Evolutionary conservation across 2,329 filamentous ascomycete species (phyloP).

Genomic region (Zymoseptoria ardabiliae): DNA sequence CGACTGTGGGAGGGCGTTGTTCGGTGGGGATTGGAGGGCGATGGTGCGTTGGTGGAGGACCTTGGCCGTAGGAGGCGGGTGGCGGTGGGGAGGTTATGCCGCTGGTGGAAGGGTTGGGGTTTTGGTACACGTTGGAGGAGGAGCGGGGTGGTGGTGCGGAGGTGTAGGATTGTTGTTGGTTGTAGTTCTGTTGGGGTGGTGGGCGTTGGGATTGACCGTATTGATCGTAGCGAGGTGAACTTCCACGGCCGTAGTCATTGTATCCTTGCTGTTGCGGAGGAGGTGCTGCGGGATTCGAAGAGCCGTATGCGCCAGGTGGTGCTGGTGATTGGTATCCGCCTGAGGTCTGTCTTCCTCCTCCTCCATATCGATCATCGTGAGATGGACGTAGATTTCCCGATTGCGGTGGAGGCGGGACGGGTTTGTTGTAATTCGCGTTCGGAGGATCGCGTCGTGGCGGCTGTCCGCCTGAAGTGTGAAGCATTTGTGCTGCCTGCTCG

Average conservation of each 20-base stretch:
- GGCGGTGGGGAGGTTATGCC: conserved; percentile 32
- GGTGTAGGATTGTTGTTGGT: conserved; percentile 2
- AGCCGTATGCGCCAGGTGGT: conserved; percentile 34
- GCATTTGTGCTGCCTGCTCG: conserved; percentile 46
- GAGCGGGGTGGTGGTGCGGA: conserved; percentile 13
- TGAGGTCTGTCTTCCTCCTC: conserved; percentile 24
- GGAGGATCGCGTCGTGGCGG: conserved; percentile 21
- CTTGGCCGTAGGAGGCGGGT: conserved; percentile 45
- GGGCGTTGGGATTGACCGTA: conserved; percentile 17
- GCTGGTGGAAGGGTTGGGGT: background rate
- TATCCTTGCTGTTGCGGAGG: conserved; percentile 22
- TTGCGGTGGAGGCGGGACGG: conserved; percentile 31
- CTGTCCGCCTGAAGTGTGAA: conserved; percentile 20
- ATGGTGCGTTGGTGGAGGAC: conserved; percentile 52
- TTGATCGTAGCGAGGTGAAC: conserved; percentile 31
- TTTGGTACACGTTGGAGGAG: conserved; percentile 12
- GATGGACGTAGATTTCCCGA: conserved; percentile 29
- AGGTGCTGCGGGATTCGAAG: conserved; percentile 22
- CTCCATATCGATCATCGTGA: conserved; percentile 32
- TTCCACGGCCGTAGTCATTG: conserved; percentile 26
- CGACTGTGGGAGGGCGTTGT: conserved; percentile 42
- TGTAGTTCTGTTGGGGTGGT: conserved; percentile 12
- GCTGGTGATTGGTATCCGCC: conserved; percentile 21
- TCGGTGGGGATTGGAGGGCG: conserved; percentile 48
- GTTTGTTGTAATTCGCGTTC: conserved; percentile 38